Evolutionary conservation across 1,284 basidiomycete genomes (phyloP), one percentile per base, ranked within the genome.

Genomic region (Pseudozyma sp.): DNA sequence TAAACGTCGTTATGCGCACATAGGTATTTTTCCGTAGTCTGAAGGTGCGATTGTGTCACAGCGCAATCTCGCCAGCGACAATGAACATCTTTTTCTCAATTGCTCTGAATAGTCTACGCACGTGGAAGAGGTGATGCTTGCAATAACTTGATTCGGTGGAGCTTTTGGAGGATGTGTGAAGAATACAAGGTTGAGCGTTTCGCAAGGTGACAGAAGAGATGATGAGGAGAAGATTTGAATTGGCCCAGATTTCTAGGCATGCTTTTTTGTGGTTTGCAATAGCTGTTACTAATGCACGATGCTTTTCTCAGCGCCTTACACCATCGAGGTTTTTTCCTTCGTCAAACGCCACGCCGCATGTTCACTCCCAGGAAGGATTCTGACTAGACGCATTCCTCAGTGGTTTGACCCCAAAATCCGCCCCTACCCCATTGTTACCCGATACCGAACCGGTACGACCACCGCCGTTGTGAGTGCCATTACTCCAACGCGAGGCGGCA

Each of bases 301-400:
- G n/a, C n/a, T 59, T 16, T n/a, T 18, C 2, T 4, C 0, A 16
- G 9, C 11, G 25, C 25, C 25, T 31, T 31, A 3, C 25, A 31
- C 6, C 6, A 31, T 31, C 25, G 25, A 31, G 25, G 25, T 6
- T 6, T 31, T 31, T 6, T 31, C 6, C 3, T 31, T 31, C 25
- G 25, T 31, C 25, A 31, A 31, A 31, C 25, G 25, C 25, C 25
- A 31, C 25, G 25, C 25, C 25, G 25, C 25, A 31, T 6, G 3
- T 31, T 59, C 19, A 74, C 11, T 65, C 62, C 66, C 71, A 69
- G n/a, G 66, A 39, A 14, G 71, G 71, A 18, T 56, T 66, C 18
- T 59, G 59, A 34, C 59, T 65, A 14, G 49, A 42, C 8, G 65
- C 70, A 42, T 73, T 63, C 34, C 51, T 40, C 25, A 59, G 19